Evolutionary conservation across 2,329 filamentous ascomycete genomes (phyloP).

Genomic region (Ciborinia camelliae): DNA sequence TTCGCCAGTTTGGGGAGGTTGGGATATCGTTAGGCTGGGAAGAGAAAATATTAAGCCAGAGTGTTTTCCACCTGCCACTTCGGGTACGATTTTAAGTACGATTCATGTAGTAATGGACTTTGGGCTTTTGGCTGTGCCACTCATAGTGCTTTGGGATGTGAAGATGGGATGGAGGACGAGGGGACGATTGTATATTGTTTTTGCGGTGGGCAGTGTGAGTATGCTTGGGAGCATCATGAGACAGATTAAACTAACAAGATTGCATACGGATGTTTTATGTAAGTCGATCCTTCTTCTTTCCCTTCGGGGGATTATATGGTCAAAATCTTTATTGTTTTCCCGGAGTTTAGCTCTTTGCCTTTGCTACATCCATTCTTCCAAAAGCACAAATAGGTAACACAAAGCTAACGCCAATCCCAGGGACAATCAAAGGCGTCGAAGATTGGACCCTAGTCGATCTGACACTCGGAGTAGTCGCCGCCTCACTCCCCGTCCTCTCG

Average conservation of each 20-base stretch:
- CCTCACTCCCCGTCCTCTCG: constrained; percentile 39
- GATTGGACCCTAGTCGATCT: constrained; percentile 39
- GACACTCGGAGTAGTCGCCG: constrained; percentile 36
- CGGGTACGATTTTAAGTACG: constrained; percentile 33
- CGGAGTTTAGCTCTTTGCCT: too few relatives aligned
- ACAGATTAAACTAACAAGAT: constrained; percentile 27
- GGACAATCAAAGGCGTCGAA: constrained; percentile 31
- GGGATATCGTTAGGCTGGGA: constrained; percentile 7
- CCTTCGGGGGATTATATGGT: too few relatives aligned
- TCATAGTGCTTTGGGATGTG: constrained; percentile 40
- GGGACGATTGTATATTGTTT: constrained; percentile 37
- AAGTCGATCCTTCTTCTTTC: neutral
- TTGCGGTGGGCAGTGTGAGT: constrained; percentile 36
- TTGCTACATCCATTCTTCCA: neutral
- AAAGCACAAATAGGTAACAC: too few relatives aligned
- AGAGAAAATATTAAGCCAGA: neutral
- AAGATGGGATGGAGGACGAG: constrained; percentile 37
- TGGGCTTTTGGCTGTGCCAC: constrained; percentile 36
- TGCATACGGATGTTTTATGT: constrained; percentile 13
- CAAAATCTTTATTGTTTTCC: too few relatives aligned
- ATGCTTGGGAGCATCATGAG: constrained; percentile 37
- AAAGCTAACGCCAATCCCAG: neutral
- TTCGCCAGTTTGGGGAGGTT: constrained; percentile 8
- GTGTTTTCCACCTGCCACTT: constrained; percentile 16
- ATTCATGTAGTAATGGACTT: constrained; percentile 40